Conservation (phyloP, 2,329 filamentous ascomycete species). For the Nothophaeocryptopus gaeumannii region DNA sequence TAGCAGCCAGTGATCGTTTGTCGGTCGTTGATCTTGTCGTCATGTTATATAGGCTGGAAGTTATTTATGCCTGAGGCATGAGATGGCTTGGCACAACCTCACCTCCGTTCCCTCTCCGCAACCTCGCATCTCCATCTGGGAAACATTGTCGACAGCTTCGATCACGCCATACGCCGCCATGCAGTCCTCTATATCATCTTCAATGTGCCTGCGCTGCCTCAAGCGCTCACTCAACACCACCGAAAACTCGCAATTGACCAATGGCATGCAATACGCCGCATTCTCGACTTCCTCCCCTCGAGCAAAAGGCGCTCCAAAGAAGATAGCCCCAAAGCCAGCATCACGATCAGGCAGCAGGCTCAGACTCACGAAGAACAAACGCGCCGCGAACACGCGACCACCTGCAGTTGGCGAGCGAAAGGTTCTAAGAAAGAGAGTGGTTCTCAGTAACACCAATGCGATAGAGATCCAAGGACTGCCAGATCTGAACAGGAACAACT, state of each 20-base stretch:
- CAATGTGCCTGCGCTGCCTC: constrained; percentile 30
- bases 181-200: constrained; percentile 24
- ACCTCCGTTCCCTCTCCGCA: too few relatives aligned
- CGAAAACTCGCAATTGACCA: constrained; percentile 5
- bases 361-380: constrained; percentile 31
- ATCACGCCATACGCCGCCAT: neutral
- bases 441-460: constrained; percentile 92
- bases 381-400: constrained; percentile 26
- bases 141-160: too few relatives aligned
- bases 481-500: constrained; percentile 46
- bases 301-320: constrained; percentile 27
- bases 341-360: constrained; percentile 28
- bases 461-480: constrained; percentile 68
- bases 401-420: constrained; percentile 72
- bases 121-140: too few relatives aligned
- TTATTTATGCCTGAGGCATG: too few relatives aligned
- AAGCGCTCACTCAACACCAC: constrained; percentile 21
- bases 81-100: too few relatives aligned
- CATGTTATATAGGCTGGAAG: too few relatives aligned
- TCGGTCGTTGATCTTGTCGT: too few relatives aligned
- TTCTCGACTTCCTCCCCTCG: constrained; percentile 35
- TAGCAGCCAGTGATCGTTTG: too few relatives aligned
- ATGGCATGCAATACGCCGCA: constrained; percentile 25
- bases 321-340: constrained; percentile 25
- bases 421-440: constrained; percentile 80